Conservation (phyloP, 192 early-diverging fungal genomes). For the Geranomyces michiganensis region DNA sequence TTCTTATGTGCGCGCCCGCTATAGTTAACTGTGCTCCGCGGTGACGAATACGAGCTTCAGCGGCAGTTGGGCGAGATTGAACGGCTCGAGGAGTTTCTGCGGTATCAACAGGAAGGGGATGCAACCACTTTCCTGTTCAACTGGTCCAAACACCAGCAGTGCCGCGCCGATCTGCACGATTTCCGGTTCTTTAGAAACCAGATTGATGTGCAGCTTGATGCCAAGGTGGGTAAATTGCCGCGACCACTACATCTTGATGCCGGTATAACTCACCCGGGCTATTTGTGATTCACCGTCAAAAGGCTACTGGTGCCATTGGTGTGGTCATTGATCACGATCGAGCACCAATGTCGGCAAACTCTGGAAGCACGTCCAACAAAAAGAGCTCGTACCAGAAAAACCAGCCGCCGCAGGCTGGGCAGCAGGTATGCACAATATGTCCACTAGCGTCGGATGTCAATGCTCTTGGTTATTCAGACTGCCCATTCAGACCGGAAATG, state of each 20-base stretch:
- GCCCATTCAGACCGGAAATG: neutral
- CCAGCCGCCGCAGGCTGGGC: conserved; percentile 1
- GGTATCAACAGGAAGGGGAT: conserved; percentile 60
- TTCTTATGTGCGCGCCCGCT: neutral
- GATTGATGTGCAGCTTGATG: conserved; percentile 64
- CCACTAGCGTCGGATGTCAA: neutral
- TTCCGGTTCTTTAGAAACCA: conserved; percentile 55
- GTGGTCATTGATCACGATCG: conserved; percentile 27
- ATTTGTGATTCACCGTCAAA: neutral
- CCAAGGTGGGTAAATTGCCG: conserved; percentile 41
- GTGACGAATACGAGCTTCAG: conserved; percentile 61
- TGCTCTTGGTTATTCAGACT: too few species aligned
- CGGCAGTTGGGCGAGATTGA: conserved; percentile 60
- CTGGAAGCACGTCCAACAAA: neutral
- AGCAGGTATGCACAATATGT: neutral
- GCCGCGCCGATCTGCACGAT: conserved; percentile 56
- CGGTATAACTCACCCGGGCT: neutral
- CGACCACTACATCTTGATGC: neutral
- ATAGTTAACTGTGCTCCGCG: conserved; percentile 55
- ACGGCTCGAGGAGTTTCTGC: conserved; percentile 58
- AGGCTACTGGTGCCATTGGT: conserved; percentile 35
- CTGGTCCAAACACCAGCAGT: conserved; percentile 57
- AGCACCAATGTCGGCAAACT: neutral
- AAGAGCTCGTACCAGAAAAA: neutral
- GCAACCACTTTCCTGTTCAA: conserved; percentile 59